These are phyloP conservation scores for Echinochloa phyllopogon DNA, from an alignment of 176 grass and related monocot genomes.

Conservation along the genomic window DNA sequence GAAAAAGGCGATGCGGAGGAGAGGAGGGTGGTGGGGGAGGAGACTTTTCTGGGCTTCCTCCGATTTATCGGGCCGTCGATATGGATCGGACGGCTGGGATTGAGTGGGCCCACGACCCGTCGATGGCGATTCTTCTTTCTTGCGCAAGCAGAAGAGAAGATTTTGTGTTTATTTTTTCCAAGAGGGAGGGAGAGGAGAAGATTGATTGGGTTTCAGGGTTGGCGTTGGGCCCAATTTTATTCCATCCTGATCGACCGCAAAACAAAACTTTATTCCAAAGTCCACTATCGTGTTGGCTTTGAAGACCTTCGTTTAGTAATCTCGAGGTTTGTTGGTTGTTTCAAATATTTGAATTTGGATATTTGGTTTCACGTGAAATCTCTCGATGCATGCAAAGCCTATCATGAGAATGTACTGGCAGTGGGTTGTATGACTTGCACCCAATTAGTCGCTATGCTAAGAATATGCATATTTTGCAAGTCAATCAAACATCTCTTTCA, in stretches of 20 bases:
- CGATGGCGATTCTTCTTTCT: constrained; percentile 18
- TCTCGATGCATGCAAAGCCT: background rate
- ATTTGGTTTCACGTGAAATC: background rate
- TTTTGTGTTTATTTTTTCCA: background rate
- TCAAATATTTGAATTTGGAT: background rate
- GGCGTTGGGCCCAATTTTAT: constrained; percentile 8
- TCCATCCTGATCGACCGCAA: background rate
- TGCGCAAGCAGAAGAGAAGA: constrained; percentile 16
- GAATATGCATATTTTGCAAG: too few species aligned
- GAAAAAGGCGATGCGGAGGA: constrained; percentile 1
- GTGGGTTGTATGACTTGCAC: too few species aligned
- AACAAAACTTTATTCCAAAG: background rate
- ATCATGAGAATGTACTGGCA: background rate
- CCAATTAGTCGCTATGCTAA: too few species aligned
- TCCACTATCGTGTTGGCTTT: background rate
- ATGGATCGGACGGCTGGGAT: constrained; percentile 36
- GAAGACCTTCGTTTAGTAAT: background rate
- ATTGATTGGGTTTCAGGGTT: constrained; percentile 28
- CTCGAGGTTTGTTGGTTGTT: background rate
- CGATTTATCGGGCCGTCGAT: constrained; percentile 39
- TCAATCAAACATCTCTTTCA: too few species aligned
- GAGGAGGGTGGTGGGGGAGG: background rate
- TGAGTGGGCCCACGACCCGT: background rate
- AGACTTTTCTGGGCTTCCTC: constrained; percentile 38
- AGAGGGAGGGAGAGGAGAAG: background rate